A percentile compares a stretch with the other conserved stretches of the same genome.
Evolutionary conservation across 2,329 filamentous ascomycete species (phyloP).

Genomic region (Phialophora expanda): DNA sequence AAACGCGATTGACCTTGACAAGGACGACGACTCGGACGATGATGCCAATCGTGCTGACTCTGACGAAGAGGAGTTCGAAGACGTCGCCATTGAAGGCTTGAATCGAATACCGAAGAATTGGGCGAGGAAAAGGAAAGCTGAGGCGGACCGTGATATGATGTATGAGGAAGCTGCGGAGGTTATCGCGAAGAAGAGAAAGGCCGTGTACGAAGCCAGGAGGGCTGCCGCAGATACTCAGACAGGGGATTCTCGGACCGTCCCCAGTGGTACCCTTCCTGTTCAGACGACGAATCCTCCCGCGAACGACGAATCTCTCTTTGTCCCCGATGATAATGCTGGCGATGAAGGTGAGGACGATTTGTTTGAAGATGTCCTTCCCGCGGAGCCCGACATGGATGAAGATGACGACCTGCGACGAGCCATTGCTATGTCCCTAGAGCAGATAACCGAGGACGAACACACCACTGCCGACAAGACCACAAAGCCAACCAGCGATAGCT

Average conservation of each 20-base stretch:
- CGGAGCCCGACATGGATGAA: slow-evolving; percentile 46
- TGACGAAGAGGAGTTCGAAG: slow-evolving; percentile 81
- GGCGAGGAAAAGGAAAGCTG: slow-evolving; percentile 45
- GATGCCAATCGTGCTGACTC: slow-evolving; percentile 20
- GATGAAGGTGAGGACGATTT: slow-evolving; percentile 59
- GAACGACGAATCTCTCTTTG: slow-evolving; percentile 62
- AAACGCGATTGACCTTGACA: slow-evolving; percentile 91
- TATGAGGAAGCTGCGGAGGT: slow-evolving; percentile 43
- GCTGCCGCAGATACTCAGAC: slow-evolving; percentile 24
- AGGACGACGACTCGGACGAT: slow-evolving; percentile 54
- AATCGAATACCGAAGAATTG: slow-evolving; percentile 76
- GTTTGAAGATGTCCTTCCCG: slow-evolving; percentile 59
- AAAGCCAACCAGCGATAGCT: slow-evolving; percentile 50
- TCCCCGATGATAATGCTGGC: slow-evolving; percentile 53
- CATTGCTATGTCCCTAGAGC: slow-evolving; percentile 80
- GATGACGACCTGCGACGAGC: slow-evolving; percentile 74
- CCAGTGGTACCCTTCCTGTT: not conserved
- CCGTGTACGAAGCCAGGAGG: slow-evolving; percentile 53
- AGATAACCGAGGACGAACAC: slow-evolving; percentile 48
- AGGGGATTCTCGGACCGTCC: not conserved
- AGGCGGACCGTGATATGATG: slow-evolving; percentile 46
- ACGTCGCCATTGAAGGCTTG: slow-evolving; percentile 87
- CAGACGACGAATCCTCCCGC: slow-evolving; percentile 31
- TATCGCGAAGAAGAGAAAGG: slow-evolving; percentile 53
- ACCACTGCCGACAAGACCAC: slow-evolving; percentile 41